Evolutionary conservation across 106 monocot genomes (phyloP), one percentile per base, ranked within the genome.

Genomic region (Dendrobium huoshanense): DNA sequence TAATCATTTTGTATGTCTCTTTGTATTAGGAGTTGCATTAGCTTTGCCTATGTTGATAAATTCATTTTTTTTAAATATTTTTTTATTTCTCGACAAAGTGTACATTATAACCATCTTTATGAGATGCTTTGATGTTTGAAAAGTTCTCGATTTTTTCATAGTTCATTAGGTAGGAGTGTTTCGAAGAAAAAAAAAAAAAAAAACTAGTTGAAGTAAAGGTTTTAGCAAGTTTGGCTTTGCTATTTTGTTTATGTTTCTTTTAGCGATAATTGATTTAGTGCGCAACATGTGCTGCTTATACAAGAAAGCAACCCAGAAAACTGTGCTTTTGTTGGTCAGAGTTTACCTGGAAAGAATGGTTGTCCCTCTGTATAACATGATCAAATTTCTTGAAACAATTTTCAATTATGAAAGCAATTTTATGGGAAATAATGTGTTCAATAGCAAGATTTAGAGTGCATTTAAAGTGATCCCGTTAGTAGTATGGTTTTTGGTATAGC

Each of bases 401-500:
- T 25, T 68, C 9, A 31, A 33, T 10, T 73, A 41, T 40, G 15
- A 41, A 20, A 73, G 16, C 33, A 73, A 0, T 42, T 74, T 44
- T 74, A n/a, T 43, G 19, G 19, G 42, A 74, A 74, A 42, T 74
- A 4, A 29, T 74, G n/a, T 19, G 19, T 0, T 44, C 18, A 74
- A 9, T 74, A 74, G 31, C 37, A 33, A 70, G 16, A 33, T 70
- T 70, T 37, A 33, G 37, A 70, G 70, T 2, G 10, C 43, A 44
- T 74, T 41, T 17, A n/a, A 19, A 42, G 74, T 19, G 43, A 18
- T 44, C 42, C 41, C 25, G 42, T 73, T 20, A 42, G 74, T 44
- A 74, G 74, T 41, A 20, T 74, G 33, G 72, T 74, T 74, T 74
- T 74, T 19, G 2, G 44, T 74, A 74, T 74, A 19, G 9, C 37